A percentile compares a stretch with the other conserved stretches of the same genome.
Evolutionary conservation across 345 rosid genomes (phyloP).

Genomic region (Brassica carinata): DNA sequence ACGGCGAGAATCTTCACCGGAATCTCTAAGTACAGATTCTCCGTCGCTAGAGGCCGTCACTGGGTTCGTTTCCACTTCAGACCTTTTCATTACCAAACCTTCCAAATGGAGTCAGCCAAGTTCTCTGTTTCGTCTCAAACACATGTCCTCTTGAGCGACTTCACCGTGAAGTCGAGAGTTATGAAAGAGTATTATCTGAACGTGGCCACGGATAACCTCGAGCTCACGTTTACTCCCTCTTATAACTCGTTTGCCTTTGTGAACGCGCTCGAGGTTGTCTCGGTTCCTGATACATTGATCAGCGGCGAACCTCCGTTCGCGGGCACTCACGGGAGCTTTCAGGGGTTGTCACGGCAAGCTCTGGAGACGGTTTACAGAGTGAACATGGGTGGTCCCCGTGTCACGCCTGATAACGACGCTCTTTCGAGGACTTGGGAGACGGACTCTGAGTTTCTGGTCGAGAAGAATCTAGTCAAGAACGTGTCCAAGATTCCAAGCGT

Average conservation of each 20-base stretch:
- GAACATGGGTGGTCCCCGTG: constrained; percentile 83
- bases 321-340: constrained; percentile 42
- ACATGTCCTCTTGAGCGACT: constrained; percentile 58
- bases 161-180: constrained; percentile 40
- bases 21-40: constrained; percentile 63
- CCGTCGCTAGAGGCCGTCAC: constrained; percentile 66
- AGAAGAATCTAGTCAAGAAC: constrained; percentile 45
- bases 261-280: constrained; percentile 80
- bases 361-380: constrained; percentile 73
- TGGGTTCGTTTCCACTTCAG: constrained; percentile 88
- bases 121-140: constrained; percentile 62
- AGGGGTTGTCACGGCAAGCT: constrained; percentile 58
- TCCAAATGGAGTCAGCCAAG: constrained; percentile 57
- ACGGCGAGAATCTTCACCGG: constrained; percentile 72
- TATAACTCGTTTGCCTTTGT: constrained; percentile 62
- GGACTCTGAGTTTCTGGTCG: constrained; percentile 49
- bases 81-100: constrained; percentile 57
- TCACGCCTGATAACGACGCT: constrained; percentile 61
- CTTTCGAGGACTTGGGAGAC: constrained; percentile 84
- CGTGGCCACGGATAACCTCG: constrained; percentile 52
- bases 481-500: constrained; percentile 55
- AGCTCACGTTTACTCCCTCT: constrained; percentile 62
- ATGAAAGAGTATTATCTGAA: constrained; percentile 75
- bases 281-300: constrained; percentile 67
- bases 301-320: constrained; percentile 39